phyloP scores from a whole-genome alignment of 164 flowering plant species.

The Pachysandra terminalis region DNA sequence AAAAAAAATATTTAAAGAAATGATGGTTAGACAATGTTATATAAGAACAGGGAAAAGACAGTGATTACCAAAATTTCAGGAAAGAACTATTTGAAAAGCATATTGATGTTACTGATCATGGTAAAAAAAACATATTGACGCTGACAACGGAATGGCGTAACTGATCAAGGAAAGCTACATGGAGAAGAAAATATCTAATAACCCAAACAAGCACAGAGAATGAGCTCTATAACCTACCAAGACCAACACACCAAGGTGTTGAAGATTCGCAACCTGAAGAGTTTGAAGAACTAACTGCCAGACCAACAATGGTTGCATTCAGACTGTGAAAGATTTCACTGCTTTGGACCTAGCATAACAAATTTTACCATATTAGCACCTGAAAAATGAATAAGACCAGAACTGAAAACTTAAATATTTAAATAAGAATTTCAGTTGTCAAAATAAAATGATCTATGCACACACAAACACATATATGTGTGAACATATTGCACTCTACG shows the following conservation, averaged over 20 bases:
- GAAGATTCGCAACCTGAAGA: conserved; percentile 36
- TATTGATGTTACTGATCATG: no score
- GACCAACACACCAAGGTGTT: conserved; percentile 65
- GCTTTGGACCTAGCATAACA: conserved; percentile 51
- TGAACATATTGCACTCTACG: neutral
- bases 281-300: conserved; percentile 54
- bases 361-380: neutral
- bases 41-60: no score
- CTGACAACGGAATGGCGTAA: no score
- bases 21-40: no score
- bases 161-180: neutral
- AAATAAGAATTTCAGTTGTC: neutral
- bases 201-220: neutral
- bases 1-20: no score
- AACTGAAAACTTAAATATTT: neutral
- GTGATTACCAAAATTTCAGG: neutral
- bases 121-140: no score
- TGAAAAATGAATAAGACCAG: neutral
- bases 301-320: conserved; percentile 88
- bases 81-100: neutral
- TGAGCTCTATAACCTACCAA: conserved; percentile 43
- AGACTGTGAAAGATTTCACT: conserved; percentile 68
- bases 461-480: neutral
- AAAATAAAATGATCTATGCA: neutral
- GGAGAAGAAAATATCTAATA: neutral